Base-by-base conservation (phyloP, 2,329 filamentous ascomycete species). In the Cylindrodendrum hubeiense region DNA sequence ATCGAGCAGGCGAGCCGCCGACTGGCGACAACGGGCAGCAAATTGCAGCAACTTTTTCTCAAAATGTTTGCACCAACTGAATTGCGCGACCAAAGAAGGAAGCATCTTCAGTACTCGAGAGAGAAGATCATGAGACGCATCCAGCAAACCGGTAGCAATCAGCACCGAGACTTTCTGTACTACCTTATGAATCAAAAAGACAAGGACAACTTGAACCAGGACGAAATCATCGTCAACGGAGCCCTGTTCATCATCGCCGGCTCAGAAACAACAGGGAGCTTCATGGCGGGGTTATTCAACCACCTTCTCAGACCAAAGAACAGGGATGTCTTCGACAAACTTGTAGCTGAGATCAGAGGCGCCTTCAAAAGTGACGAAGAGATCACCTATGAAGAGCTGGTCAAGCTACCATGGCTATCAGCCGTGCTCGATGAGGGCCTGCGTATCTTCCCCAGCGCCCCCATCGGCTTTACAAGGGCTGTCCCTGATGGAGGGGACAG, bases 361-460 rank as follows among this genome's bases (percentile, higher is more conserved):
- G 43, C 54, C 5, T 63, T 63, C 15, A 15, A 46, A 19, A 64
- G 68, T 13, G 71, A 71, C n/a, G 82, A 82, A 52, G 60, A 64
- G 1, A 66, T 71, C 9, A 68, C 77, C 0, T 79, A 81, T 19
- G 80, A 83, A 2, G 81, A 84, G 44, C 70, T 37, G 55, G 73
- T 44, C 75, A 79, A 15, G 60, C 77, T n/a, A 67, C 69, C 56
- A 1, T 85, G 82, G 63, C 76, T 84, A 53, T 71, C 77, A 17
- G 82, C 82, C 5, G 78, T 75, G 43, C 70, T 84, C 19, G 75
- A 83, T 4, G 83, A 85, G 69, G 76, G 74, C 5, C 70, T 85
- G 39, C 74, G 84, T 15, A 73, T 81, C 28, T 83, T 81, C 59
- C 80, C 81, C 10, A 71, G 69, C 8, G 60, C 69, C 3, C 67